These are phyloP conservation scores for Pseudogymnoascus sp. DNA, from an alignment of 2,329 filamentous ascomycete species.

Conservation along the genomic window DNA sequence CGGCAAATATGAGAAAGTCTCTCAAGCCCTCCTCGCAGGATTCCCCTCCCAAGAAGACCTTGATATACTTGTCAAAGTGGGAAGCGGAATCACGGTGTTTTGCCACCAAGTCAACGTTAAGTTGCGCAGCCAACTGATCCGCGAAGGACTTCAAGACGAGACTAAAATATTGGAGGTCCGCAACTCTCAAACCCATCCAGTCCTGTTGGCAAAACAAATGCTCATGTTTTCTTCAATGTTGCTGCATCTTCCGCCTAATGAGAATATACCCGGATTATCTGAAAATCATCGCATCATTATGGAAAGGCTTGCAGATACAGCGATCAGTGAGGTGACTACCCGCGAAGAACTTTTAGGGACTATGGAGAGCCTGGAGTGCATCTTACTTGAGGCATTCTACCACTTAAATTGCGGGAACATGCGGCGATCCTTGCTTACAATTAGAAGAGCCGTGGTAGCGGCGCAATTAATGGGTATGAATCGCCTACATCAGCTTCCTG, in stretches of 20 bases:
- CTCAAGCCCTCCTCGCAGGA: conserved; percentile 14
- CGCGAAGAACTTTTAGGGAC: conserved; percentile 32
- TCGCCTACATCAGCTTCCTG: conserved; percentile 12
- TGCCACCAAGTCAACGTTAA: not conserved
- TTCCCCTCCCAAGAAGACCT: conserved; percentile 21
- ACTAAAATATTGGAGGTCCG: conserved; percentile 21
- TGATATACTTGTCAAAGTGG: not conserved
- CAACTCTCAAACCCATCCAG: conserved; percentile 29
- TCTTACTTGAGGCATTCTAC: conserved; percentile 35
- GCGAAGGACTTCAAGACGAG: not conserved
- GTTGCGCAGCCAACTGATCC: not conserved
- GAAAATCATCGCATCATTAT: conserved; percentile 20
- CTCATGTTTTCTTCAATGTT: conserved; percentile 33
- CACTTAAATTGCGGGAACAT: conserved; percentile 34
- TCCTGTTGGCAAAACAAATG: conserved; percentile 36
- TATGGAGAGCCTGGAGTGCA: conserved; percentile 35
- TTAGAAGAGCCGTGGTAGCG: conserved; percentile 32
- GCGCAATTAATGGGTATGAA: conserved; percentile 38
- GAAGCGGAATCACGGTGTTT: not conserved
- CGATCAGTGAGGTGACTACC: conserved; percentile 25
- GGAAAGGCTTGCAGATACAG: conserved; percentile 16
- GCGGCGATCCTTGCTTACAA: conserved; percentile 32
- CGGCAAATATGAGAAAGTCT: conserved; percentile 12
- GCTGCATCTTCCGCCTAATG: conserved; percentile 25
- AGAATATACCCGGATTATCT: conserved; percentile 10